Evolutionary conservation across 164 flowering plant species (phyloP), one percentile per base, ranked within the genome.

Genomic region (Sedum album): DNA sequence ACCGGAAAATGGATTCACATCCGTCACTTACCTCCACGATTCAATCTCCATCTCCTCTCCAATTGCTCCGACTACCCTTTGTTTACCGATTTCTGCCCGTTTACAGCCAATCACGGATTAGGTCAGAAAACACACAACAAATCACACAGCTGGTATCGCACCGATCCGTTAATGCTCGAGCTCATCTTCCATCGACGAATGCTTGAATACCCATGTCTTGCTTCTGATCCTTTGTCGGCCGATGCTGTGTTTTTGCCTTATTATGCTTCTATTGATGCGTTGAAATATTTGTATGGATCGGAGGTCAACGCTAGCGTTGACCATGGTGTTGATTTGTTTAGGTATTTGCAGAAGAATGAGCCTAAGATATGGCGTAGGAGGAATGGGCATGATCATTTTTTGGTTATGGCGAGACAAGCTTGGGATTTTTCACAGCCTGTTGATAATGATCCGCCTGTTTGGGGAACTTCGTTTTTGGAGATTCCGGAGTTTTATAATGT

Each of bases 381-480:
- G 17, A 0, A 15, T 41, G 96, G 96, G 14, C 85, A 82, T 66
- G 96, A 94, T 60, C 97, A 94, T 75, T 89, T 94, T 74, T 41
- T 89, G 41, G 87, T 94, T 28, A 84, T 90, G 88, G 91, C 96
- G 0, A 73, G 97, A 0, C 81, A 93, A 23, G 96, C 99, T 0
- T 90, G 97, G 99, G 99, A 94, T 71, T 91, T 89, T 75, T 86
- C 85, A 20, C 95, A 84, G 76, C 83, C 89, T 3, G 33, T 79
- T 44, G 21, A 62, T 5, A 73, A 68, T 55, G 88, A 87, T 44
- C 88, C 86, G 5, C 88, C 88, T 0, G 23, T 79, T 8, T 94
- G 95, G 90, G 99, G 99, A 14, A 94, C 97, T 4, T 87, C 95
- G 9, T 88, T 94, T 46, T 82, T 94, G 4, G 86, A 87, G 53